These are phyloP conservation scores for Sporobolomyces pararoseus DNA, from an alignment of 768 basidiomycete genomes.

Conservation along the genomic window DNA sequence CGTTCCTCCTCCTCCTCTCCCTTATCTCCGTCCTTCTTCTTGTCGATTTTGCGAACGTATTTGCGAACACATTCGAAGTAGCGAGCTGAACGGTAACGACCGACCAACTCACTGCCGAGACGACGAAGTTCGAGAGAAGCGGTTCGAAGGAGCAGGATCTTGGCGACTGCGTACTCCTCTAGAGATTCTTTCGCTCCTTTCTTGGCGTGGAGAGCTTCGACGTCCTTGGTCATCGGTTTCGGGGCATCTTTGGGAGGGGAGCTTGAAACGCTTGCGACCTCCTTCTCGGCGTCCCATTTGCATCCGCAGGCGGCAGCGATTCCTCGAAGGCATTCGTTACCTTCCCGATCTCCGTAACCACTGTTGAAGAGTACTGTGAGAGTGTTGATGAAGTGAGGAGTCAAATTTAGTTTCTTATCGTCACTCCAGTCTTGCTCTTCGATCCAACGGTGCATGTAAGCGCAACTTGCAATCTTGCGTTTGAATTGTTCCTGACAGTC, in stretches of 20 bases:
- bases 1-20: not conserved
- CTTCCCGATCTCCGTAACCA: conserved; percentile 44
- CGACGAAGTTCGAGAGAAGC: conserved; percentile 79
- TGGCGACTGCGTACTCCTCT: conserved; percentile 40
- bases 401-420: not conserved
- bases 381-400: conserved; percentile 5
- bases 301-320: conserved; percentile 44
- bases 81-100: conserved; percentile 80
- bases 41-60: conserved; percentile 65
- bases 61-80: conserved; percentile 90
- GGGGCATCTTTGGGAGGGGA: conserved; percentile 11
- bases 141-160: conserved; percentile 72
- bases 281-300: conserved; percentile 27
- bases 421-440: not conserved
- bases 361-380: conserved; percentile 26
- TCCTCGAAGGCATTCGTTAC: conserved; percentile 39
- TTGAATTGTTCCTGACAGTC: conserved; percentile 73
- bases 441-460: conserved; percentile 57
- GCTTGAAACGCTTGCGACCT: not conserved
- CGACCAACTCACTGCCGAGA: conserved; percentile 80
- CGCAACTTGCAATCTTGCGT: conserved; percentile 62
- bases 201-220: conserved; percentile 51
- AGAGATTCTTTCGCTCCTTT: conserved; percentile 60
- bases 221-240: conserved; percentile 58
- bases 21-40: conserved; percentile 28